These are phyloP conservation scores for Canna indica DNA, from an alignment of 176 grass and related monocot species.

Conservation along the genomic window DNA sequence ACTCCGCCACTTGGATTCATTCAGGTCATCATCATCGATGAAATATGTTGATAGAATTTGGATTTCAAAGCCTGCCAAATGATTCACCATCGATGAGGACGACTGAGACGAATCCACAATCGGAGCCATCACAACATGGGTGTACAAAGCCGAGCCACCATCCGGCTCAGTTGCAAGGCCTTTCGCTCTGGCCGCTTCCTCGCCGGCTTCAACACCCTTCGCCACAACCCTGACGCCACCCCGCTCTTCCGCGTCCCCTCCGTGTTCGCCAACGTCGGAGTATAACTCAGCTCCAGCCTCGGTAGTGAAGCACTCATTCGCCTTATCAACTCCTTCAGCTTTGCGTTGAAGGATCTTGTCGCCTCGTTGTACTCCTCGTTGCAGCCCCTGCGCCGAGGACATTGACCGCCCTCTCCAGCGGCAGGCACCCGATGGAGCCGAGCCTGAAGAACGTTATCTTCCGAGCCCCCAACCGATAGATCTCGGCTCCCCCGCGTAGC, in stretches of 20 bases:
- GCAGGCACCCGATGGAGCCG: slow-evolving; percentile 10
- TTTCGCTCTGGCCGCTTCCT: slow-evolving; percentile 81
- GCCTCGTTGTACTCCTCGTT: slow-evolving; percentile 15
- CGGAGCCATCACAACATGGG: too few relatives aligned
- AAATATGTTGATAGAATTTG: too few relatives aligned
- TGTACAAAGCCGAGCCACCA: too few relatives aligned
- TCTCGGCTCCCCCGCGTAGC: slow-evolving; percentile 25
- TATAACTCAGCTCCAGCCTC: neutral
- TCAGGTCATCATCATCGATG: too few relatives aligned
- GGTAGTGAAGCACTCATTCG: neutral
- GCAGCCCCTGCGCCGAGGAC: neutral
- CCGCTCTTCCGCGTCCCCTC: slow-evolving; percentile 39
- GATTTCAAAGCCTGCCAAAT: too few relatives aligned
- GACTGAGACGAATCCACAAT: too few relatives aligned
- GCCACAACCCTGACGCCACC: slow-evolving; percentile 28
- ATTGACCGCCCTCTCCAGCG: slow-evolving; percentile 11
- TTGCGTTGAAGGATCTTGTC: slow-evolving; percentile 62
- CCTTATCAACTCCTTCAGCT: neutral
- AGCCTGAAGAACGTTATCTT: slow-evolving; percentile 9
- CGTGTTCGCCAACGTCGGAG: slow-evolving; percentile 86
- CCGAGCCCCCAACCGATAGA: slow-evolving; percentile 2
- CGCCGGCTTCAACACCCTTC: slow-evolving; percentile 63
- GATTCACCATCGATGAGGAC: too few relatives aligned
- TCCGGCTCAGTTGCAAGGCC: slow-evolving; percentile 88
- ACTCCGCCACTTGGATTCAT: too few relatives aligned